Conservation (phyloP, 768 basidiomycete species). For the Pulveroboletus sp. region DNA sequence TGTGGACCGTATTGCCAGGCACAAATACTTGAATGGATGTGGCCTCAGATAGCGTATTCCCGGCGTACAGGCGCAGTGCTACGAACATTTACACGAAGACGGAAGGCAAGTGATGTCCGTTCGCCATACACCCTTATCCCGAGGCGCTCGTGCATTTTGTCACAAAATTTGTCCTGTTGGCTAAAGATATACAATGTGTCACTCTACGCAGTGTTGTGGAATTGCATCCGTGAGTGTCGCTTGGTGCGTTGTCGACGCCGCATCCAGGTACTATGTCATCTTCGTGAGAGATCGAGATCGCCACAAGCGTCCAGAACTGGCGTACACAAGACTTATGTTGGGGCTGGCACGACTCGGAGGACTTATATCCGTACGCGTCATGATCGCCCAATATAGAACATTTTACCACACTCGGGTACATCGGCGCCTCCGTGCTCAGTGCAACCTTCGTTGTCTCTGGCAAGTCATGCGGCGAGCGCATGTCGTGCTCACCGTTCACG, state of each 20-base stretch:
- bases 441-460: too few relatives aligned
- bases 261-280: background rate
- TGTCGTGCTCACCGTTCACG: too few relatives aligned
- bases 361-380: too few relatives aligned
- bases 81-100: constrained; percentile 6
- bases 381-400: too few relatives aligned
- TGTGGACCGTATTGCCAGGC: background rate
- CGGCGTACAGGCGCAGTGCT: constrained; percentile 7
- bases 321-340: too few relatives aligned
- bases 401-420: too few relatives aligned
- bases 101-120: constrained; percentile 4
- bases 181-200: constrained; percentile 1
- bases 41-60: constrained; percentile 7
- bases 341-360: too few relatives aligned
- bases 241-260: background rate
- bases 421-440: too few relatives aligned
- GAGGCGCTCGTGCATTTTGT: background rate
- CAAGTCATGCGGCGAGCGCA: too few relatives aligned
- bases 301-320: background rate
- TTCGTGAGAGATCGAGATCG: background rate
- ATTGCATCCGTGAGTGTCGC: background rate
- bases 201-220: background rate
- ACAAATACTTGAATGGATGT: constrained; percentile 8
- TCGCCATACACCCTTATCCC: background rate
- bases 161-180: constrained; percentile 4